These are phyloP conservation scores for Cyanophora paradoxa DNA, from an alignment of 78 protist species.

Conservation along the genomic window DNA sequence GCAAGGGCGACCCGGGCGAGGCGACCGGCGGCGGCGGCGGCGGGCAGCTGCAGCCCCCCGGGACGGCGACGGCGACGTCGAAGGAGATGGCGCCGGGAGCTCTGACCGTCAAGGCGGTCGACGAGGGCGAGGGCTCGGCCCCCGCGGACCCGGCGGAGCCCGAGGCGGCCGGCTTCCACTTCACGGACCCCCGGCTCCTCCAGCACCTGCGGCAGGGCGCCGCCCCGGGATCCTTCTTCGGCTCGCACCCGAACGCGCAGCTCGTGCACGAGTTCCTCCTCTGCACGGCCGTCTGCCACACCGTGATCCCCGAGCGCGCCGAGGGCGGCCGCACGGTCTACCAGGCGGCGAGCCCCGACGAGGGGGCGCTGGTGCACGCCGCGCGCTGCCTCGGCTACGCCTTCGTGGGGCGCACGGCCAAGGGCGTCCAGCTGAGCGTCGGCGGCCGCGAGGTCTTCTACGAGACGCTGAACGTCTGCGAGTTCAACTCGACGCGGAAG, in stretches of 20 bases:
- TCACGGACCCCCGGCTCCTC: slow-evolving; percentile 13
- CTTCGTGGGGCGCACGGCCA: neutral
- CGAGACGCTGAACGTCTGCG: slow-evolving; percentile 7
- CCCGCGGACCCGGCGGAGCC: neutral
- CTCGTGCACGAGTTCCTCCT: slow-evolving; percentile 3
- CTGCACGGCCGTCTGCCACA: slow-evolving; percentile 45
- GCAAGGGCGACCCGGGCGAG: too few species aligned
- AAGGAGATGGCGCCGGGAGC: too few species aligned
- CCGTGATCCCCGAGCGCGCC: slow-evolving; percentile 18
- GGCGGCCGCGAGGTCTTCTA: neutral
- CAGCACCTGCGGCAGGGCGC: neutral
- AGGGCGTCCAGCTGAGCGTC: neutral
- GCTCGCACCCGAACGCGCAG: neutral
- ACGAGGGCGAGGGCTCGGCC: neutral
- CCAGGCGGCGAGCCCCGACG: slow-evolving; percentile 87
- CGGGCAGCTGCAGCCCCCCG: too few species aligned
- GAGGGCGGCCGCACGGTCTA: neutral
- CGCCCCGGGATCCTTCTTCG: too few species aligned
- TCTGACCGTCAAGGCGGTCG: too few species aligned
- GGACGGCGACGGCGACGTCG: too few species aligned
- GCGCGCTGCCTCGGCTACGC: slow-evolving; percentile 49
- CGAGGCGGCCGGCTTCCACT: neutral
- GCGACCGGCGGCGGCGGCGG: too few species aligned
- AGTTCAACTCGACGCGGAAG: slow-evolving; percentile 79
- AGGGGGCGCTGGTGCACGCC: slow-evolving; percentile 75